Evolutionary conservation across 2,329 filamentous ascomycete species (phyloP).

Genomic region (Calonectria multiphialidica): DNA sequence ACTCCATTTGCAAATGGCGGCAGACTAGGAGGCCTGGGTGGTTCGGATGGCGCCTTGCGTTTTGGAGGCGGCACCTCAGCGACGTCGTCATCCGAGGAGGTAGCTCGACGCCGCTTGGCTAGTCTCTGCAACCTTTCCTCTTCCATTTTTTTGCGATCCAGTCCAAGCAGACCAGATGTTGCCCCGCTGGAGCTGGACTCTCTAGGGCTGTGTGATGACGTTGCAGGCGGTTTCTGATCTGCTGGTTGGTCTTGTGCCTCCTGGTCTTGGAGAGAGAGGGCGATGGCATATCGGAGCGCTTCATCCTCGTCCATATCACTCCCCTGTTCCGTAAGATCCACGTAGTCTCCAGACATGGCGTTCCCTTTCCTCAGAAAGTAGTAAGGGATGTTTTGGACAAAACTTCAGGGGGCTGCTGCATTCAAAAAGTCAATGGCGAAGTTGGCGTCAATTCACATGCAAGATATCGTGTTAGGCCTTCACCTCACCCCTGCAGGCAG

Average conservation of each 20-base stretch:
- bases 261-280: constrained; percentile 62
- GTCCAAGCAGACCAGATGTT: constrained; percentile 58
- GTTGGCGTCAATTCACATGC: constrained; percentile 5
- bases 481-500: constrained; percentile 32
- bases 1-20: constrained; percentile 66
- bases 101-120: constrained; percentile 62
- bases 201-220: constrained; percentile 31
- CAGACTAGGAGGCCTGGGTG: constrained; percentile 38
- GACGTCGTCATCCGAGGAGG: constrained; percentile 40
- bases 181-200: constrained; percentile 32
- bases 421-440: constrained; percentile 18
- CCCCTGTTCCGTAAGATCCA: constrained; percentile 42
- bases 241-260: constrained; percentile 16
- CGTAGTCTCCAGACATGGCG: constrained; percentile 38
- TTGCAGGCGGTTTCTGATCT: constrained; percentile 32
- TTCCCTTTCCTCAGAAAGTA: not conserved
- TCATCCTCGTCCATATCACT: constrained; percentile 65
- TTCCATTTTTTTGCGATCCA: constrained; percentile 89
- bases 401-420: constrained; percentile 6
- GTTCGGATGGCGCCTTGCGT: constrained; percentile 30
- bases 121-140: constrained; percentile 81
- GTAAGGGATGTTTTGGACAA: constrained; percentile 23
- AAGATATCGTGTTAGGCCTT: constrained; percentile 15
- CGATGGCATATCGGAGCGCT: constrained; percentile 71
- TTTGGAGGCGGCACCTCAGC: constrained; percentile 46